Evolutionary conservation across 1,284 basidiomycete genomes (phyloP).

Genomic region (Ustilago nuda): DNA sequence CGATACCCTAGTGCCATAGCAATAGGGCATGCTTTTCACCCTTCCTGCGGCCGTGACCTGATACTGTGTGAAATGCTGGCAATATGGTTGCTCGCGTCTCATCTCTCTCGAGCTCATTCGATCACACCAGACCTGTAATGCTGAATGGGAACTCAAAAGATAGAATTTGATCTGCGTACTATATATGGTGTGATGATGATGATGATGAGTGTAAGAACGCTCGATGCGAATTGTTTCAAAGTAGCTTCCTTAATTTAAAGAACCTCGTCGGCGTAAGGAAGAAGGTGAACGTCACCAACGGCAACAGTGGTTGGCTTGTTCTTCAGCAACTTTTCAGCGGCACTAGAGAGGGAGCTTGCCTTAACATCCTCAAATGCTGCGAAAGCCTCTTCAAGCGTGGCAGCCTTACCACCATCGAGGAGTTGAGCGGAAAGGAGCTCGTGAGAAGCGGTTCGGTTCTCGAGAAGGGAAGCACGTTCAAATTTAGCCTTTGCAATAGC

Average conservation of each 20-base stretch:
- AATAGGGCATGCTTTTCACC: not conserved
- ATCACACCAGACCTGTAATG: not conserved
- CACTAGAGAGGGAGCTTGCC: constrained; percentile 45
- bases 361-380: constrained; percentile 59
- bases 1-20: not conserved
- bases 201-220: not conserved
- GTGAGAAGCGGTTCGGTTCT: constrained; percentile 56
- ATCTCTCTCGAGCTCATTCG: too few species aligned
- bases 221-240: not conserved
- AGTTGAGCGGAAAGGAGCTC: constrained; percentile 58
- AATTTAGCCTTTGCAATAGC: constrained; percentile 68
- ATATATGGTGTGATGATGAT: constrained; percentile 4
- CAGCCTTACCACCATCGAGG: constrained; percentile 48
- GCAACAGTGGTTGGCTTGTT: constrained; percentile 66
- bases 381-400: constrained; percentile 52
- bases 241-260: constrained; percentile 34
- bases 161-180: constrained; percentile 5
- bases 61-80: too few species aligned
- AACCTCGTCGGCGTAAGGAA: constrained; percentile 68
- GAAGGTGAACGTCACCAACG: constrained; percentile 63
- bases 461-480: constrained; percentile 55
- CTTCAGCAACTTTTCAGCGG: constrained; percentile 64
- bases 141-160: not conserved
- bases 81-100: too few species aligned
- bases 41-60: too few species aligned